These are phyloP conservation scores for Plasmodium sp. DNA, from an alignment of 169 alveolate genomes.

Conservation along the genomic window DNA sequence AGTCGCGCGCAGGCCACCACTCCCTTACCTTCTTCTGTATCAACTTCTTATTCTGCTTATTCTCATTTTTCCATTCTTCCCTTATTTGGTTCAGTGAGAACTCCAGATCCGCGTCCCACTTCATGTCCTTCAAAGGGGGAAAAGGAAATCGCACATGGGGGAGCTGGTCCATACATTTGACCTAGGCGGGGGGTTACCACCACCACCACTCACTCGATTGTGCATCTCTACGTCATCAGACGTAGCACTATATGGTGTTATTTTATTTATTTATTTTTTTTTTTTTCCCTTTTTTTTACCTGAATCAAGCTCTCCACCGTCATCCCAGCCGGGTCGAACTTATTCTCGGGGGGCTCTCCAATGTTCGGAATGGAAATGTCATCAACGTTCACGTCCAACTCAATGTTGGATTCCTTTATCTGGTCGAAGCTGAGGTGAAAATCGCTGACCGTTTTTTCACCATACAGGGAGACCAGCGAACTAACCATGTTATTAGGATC, in stretches of 20 bases:
- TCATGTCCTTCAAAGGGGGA: slow-evolving; percentile 32
- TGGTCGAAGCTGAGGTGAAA: slow-evolving; percentile 50
- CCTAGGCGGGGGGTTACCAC: neutral
- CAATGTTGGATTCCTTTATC: slow-evolving; percentile 52
- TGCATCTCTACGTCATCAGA: neutral
- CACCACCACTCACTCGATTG: neutral
- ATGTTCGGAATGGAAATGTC: slow-evolving; percentile 38
- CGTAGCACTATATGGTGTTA: neutral
- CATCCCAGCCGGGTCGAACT: slow-evolving; percentile 59
- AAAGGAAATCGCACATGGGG: neutral
- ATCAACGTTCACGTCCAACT: slow-evolving; percentile 55
- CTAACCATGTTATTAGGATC: slow-evolving; percentile 64
- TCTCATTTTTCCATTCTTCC: slow-evolving; percentile 67
- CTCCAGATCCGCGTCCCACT: slow-evolving; percentile 70
- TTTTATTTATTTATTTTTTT: neutral
- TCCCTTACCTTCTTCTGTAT: slow-evolving; percentile 63
- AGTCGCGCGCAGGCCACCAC: neutral
- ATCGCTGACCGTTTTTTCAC: slow-evolving; percentile 51
- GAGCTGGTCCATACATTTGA: neutral
- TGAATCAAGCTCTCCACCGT: slow-evolving; percentile 26
- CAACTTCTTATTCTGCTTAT: slow-evolving; percentile 43
- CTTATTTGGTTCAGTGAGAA: slow-evolving; percentile 64
- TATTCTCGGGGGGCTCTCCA: slow-evolving; percentile 12
- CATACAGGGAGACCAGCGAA: slow-evolving; percentile 58
- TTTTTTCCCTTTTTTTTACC: slow-evolving; percentile 15